These are phyloP conservation scores for Asterionellopsis glacialis DNA, from an alignment of 108 stramenopile species.

Conservation along the genomic window DNA sequence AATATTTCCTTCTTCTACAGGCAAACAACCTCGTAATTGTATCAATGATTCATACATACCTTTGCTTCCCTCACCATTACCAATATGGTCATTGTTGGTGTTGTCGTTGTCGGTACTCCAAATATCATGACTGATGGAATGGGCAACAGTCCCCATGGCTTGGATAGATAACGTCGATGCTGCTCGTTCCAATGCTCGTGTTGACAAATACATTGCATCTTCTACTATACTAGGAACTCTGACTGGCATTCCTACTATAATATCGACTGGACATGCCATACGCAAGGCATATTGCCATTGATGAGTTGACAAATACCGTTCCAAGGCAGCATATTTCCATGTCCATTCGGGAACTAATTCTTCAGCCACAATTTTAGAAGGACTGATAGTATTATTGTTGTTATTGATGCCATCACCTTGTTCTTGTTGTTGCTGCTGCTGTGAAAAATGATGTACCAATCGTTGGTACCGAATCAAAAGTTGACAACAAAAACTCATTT, in stretches of 20 bases:
- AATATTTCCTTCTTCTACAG: constrained; percentile 6
- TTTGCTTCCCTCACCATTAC: constrained; percentile 8
- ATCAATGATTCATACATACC: constrained; percentile 67
- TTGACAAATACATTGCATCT: constrained; percentile 77
- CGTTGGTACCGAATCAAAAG: constrained; percentile 58
- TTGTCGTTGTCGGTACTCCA: constrained; percentile 55
- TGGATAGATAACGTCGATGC: constrained; percentile 63
- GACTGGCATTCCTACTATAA: constrained; percentile 45
- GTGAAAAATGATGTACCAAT: constrained; percentile 13
- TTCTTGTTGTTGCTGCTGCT: not conserved
- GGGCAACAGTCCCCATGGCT: constrained; percentile 78
- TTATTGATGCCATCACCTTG: constrained; percentile 5
- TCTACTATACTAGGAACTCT: constrained; percentile 78
- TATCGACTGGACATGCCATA: constrained; percentile 42
- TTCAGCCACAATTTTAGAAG: constrained; percentile 13
- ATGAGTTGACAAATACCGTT: constrained; percentile 39
- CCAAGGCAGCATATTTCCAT: constrained; percentile 61
- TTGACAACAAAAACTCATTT: constrained; percentile 79
- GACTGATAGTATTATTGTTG: not conserved
- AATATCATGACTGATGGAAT: constrained; percentile 68
- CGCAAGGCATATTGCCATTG: constrained; percentile 37
- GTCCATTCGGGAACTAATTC: constrained; percentile 49
- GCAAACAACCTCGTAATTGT: constrained; percentile 51
- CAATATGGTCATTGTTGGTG: too few species aligned
- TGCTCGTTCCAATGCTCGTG: constrained; percentile 72